Base-by-base conservation (phyloP, 768 basidiomycete genomes). In the Mycena albidolilacea region DNA sequence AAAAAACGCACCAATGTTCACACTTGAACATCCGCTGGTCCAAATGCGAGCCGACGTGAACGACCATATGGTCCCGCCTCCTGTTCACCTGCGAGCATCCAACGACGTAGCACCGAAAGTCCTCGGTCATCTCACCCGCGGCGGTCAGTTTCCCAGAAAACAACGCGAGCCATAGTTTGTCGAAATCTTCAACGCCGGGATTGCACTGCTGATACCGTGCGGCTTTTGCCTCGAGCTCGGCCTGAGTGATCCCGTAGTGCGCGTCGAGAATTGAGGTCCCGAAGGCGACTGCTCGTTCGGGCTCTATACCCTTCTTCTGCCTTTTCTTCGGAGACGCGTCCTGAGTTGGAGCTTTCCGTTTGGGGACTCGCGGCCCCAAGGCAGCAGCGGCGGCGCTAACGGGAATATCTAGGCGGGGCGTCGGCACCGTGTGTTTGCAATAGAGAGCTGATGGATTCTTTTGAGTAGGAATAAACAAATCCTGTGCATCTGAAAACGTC, bases 41-140 rank as follows among this genome's bases (percentile, higher is more conserved):
- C 63, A 94, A 85, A 78, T 94, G 93, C 19, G 90, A 90, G 39
- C 92, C 92, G 41, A 94, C 87, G 71, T 94, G 93, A 46, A 92
- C 92, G 39, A 93, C 79, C 72, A 94, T 94, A 73, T 94, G 93
- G 78, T 94, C 93, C 67, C 90, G 84, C 69, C 93, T 85, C 80
- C 91, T 93, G 84, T 94, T 94, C 67, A 82, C 85, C 78, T 94
- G 92, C 37, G 83, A 80, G 79, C 93, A 94, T 9, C 90, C 92
- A 23, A 84, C 75, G 52, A 94, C 82, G 76, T 94, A 94, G 76
- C 93, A 94, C 46, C 92, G 86, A 75, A 88, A 93, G 52, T 92
- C 89, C 11, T 86, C 83, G 21, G 91, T 78, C 12, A 88, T 84
- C 76, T 90, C 87, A 8, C 92, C 93, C 44, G 84, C 83, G 19